A percentile compares a stretch with the other conserved stretches of the same genome.
These are phyloP conservation scores for Gossypium anomalum DNA, from an alignment of 345 rosid species.

Conservation along the genomic window DNA sequence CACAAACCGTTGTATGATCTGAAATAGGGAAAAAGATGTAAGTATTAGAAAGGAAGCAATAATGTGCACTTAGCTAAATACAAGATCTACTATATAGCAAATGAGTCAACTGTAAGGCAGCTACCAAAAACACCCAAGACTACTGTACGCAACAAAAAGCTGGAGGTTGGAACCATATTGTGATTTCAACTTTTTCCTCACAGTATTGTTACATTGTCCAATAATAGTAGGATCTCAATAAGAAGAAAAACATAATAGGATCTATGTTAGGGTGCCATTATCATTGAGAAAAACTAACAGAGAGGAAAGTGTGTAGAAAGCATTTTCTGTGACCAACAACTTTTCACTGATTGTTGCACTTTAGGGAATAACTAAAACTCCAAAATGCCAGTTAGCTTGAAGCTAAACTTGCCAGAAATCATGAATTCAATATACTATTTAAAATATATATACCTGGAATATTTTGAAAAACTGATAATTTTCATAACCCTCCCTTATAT, in stretches of 20 bases:
- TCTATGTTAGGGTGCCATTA: background rate
- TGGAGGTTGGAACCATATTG: background rate
- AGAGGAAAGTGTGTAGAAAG: background rate
- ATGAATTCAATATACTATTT: background rate
- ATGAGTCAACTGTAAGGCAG: background rate
- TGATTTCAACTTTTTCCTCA: background rate
- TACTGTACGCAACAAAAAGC: background rate
- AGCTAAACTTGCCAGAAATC: background rate
- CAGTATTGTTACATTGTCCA: background rate
- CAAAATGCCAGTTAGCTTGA: background rate
- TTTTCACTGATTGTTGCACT: background rate
- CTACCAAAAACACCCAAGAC: background rate
- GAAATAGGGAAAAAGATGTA: conserved; percentile 27
- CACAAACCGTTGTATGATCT: conserved; percentile 80
- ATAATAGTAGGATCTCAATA: background rate
- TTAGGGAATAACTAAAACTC: background rate
- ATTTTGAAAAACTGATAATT: conserved; percentile 84
- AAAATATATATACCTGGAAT: conserved; percentile 57
- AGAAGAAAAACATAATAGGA: background rate
- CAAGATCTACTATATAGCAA: background rate
- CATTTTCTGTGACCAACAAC: background rate
- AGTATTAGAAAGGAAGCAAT: background rate
- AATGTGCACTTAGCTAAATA: background rate
- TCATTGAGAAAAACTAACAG: background rate
- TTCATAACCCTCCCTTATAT: conserved; percentile 69